Conservation (phyloP, 805 yeast species). For the Yamadazyma tumulicola region DNA sequence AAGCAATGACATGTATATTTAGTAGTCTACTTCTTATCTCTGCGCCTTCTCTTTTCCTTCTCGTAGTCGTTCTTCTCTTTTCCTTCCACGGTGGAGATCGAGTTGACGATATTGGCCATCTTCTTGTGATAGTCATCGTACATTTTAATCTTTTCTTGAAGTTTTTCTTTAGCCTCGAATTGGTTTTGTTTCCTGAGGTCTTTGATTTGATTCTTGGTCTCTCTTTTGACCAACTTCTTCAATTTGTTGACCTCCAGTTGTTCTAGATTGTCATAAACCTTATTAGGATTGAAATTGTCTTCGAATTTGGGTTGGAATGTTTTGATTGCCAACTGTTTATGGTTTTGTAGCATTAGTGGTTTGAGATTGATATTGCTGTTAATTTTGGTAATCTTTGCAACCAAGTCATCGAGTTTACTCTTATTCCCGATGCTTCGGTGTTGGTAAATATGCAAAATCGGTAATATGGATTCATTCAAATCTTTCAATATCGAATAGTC, state of each 20-base stretch:
- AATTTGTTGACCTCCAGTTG: constrained; percentile 82
- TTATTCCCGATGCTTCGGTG: constrained; percentile 13
- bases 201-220: constrained; percentile 80
- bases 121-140: constrained; percentile 81
- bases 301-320: constrained; percentile 88
- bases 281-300: constrained; percentile 94
- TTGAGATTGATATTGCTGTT: constrained; percentile 32
- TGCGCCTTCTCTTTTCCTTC: constrained; percentile 70
- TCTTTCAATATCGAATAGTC: constrained; percentile 62
- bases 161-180: constrained; percentile 83
- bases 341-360: constrained; percentile 80
- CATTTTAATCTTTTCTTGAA: constrained; percentile 69
- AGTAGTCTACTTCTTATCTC: constrained; percentile 14
- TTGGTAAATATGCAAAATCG: constrained; percentile 21
- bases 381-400: constrained; percentile 49
- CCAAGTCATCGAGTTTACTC: constrained; percentile 41
- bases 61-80: constrained; percentile 92
- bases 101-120: constrained; percentile 81
- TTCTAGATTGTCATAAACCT: constrained; percentile 73
- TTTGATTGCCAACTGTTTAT: constrained; percentile 79
- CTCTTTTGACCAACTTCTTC: constrained; percentile 83
- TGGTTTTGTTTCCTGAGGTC: constrained; percentile 87
- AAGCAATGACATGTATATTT: too few species aligned
- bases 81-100: constrained; percentile 91
- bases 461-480: constrained; percentile 28